These are phyloP conservation scores for Ziziphus jujuba DNA, from an alignment of 306 rosid species.

Conservation along the genomic window DNA sequence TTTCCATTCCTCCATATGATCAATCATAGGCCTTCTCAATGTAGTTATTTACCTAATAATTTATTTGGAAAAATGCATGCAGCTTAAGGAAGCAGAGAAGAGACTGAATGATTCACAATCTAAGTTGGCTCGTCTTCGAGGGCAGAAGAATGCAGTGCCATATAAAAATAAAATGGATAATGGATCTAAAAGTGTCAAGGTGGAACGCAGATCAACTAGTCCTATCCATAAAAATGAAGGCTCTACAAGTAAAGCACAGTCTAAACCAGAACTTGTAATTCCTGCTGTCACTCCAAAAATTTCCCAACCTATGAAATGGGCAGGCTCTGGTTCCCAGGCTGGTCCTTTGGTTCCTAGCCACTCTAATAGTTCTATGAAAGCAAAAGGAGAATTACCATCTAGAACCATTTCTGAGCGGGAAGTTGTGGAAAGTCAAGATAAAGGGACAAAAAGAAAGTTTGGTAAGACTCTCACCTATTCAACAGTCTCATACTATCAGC, in stretches of 20 bases:
- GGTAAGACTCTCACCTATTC: constrained; percentile 47
- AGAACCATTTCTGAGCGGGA: constrained; percentile 46
- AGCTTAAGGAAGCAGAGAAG: constrained; percentile 80
- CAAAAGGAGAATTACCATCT: constrained; percentile 42
- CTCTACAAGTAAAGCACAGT: constrained; percentile 36
- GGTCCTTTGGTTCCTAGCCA: constrained; percentile 36
- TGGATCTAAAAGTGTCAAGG: constrained; percentile 50
- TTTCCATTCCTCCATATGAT: not conserved
- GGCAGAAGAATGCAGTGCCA: constrained; percentile 31
- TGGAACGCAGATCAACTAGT: constrained; percentile 51
- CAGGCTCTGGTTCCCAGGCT: constrained; percentile 40
- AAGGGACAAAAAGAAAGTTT: constrained; percentile 67
- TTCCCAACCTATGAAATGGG: constrained; percentile 36
- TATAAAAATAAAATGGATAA: constrained; percentile 24
- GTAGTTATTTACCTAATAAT: constrained; percentile 19
- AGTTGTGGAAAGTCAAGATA: constrained; percentile 46
- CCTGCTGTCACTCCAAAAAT: constrained; percentile 58
- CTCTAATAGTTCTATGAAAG: constrained; percentile 32
- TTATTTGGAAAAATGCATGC: constrained; percentile 30
- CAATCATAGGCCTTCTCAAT: constrained; percentile 5
- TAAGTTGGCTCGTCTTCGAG: constrained; percentile 77
- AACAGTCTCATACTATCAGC: constrained; percentile 5
- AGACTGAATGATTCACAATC: constrained; percentile 62
- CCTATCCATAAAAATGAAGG: constrained; percentile 44
- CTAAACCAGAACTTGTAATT: constrained; percentile 69